phyloP scores from a whole-genome alignment of 1,139 yeast genomes.

The Taiozyma onychis region DNA sequence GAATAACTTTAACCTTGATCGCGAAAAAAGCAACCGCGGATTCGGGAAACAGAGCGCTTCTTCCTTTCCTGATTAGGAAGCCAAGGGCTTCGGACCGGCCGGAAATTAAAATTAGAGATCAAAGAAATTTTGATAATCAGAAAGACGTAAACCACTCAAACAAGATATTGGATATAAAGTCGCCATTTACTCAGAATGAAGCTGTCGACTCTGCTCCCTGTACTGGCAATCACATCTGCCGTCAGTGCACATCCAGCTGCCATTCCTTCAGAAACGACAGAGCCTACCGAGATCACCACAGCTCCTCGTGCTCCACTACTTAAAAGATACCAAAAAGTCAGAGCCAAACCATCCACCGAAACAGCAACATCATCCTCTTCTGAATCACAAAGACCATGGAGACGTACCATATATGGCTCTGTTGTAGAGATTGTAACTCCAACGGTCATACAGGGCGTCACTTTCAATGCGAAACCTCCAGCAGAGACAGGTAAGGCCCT shows the following conservation, averaged over 20 bases:
- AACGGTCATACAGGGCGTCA: conserved; percentile 74
- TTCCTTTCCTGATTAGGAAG: too few relatives aligned
- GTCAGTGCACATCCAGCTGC: conserved; percentile 17
- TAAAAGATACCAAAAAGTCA: conserved; percentile 20
- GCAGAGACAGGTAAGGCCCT: conserved; percentile 54
- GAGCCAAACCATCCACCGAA: conserved; percentile 19
- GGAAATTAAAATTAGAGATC: too few relatives aligned
- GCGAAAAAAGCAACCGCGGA: too few relatives aligned
- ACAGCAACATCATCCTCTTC: conserved; percentile 24
- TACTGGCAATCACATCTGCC: neutral
- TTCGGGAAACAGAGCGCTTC: too few relatives aligned
- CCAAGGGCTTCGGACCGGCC: too few relatives aligned
- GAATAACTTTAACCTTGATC: too few relatives aligned
- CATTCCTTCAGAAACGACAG: conserved; percentile 28
- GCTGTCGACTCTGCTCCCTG: neutral
- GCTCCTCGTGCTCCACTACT: conserved; percentile 10
- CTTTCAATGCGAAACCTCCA: conserved; percentile 72
- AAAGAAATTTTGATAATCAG: neutral
- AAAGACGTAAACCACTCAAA: neutral
- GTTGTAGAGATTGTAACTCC: conserved; percentile 68
- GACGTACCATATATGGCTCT: conserved; percentile 58
- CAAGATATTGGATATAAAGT: neutral
- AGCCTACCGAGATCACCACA: conserved; percentile 1
- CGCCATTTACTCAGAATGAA: neutral
- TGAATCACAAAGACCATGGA: conserved; percentile 58